These are phyloP conservation scores for Claviceps pusilla DNA, from an alignment of 2,329 filamentous ascomycete genomes.

Conservation along the genomic window DNA sequence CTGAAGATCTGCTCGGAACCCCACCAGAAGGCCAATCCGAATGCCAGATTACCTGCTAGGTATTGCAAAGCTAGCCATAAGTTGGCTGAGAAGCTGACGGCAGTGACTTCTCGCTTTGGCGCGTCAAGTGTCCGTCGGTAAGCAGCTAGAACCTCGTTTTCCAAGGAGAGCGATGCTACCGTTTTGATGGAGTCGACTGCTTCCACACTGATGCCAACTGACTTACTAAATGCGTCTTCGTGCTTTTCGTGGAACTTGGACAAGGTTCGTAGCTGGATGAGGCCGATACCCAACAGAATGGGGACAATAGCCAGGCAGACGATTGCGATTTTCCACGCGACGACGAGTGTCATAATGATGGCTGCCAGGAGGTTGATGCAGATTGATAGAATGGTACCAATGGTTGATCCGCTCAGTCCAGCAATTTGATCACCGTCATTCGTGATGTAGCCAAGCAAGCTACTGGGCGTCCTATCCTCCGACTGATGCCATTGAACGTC, in stretches of 20 bases:
- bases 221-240: slow-evolving; percentile 47
- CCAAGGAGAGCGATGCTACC: slow-evolving; percentile 38
- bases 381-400: slow-evolving; percentile 55
- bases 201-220: slow-evolving; percentile 51
- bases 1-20: slow-evolving; percentile 54
- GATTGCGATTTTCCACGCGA: slow-evolving; percentile 63
- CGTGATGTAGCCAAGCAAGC: slow-evolving; percentile 52
- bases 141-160: slow-evolving; percentile 34
- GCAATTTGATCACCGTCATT: slow-evolving; percentile 52
- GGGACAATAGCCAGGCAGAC: slow-evolving; percentile 57
- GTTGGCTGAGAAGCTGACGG: slow-evolving; percentile 33
- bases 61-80: slow-evolving; percentile 46
- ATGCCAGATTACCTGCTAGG: slow-evolving; percentile 50
- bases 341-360: slow-evolving; percentile 52
- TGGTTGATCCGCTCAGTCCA: slow-evolving; percentile 53
- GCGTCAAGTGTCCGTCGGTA: slow-evolving; percentile 36
- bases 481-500: slow-evolving; percentile 59
- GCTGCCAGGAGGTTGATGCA: slow-evolving; percentile 52
- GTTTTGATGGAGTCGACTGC: slow-evolving; percentile 53
- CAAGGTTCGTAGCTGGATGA: slow-evolving; percentile 51
- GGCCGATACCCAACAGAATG: slow-evolving; percentile 50
- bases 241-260: slow-evolving; percentile 48
- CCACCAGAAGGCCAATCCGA: slow-evolving; percentile 71
- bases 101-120: slow-evolving; percentile 38
- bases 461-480: slow-evolving; percentile 42